phyloP scores from a whole-genome alignment of 2,329 filamentous ascomycete species.

The Didymellaceae sp. region DNA sequence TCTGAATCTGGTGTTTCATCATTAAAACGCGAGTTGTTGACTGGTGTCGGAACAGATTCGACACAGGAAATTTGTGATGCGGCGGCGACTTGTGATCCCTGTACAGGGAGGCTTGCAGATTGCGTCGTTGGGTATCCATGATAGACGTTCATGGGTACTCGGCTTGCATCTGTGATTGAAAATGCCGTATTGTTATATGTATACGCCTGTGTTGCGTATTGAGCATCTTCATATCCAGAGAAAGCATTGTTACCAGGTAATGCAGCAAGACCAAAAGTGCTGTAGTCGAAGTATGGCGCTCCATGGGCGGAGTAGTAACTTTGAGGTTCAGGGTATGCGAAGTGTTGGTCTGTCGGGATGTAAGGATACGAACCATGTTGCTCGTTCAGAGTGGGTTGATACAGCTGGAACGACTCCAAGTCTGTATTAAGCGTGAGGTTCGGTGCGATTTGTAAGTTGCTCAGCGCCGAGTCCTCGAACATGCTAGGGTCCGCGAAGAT shows the following conservation, averaged over 20 bases:
- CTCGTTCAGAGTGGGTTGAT: neutral
- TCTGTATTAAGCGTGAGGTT: neutral
- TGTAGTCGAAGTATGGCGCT: slow-evolving; percentile 5
- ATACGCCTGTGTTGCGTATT: neutral
- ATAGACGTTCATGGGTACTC: neutral
- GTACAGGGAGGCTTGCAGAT: neutral
- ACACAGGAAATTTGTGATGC: too few species aligned
- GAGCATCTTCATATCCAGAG: neutral
- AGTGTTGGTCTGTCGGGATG: neutral
- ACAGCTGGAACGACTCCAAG: neutral
- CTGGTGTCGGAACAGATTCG: too few species aligned
- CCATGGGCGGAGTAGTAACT: slow-evolving; percentile 6
- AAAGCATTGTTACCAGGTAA: neutral
- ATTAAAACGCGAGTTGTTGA: too few species aligned
- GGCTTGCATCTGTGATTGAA: neutral
- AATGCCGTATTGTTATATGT: neutral
- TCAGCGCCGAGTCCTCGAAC: neutral
- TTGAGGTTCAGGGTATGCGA: slow-evolving; percentile 2
- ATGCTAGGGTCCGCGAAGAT: neutral
- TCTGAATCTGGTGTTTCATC: neutral
- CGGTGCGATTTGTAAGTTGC: neutral
- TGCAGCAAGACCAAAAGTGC: neutral
- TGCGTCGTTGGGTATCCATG: neutral
- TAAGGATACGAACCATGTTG: neutral
- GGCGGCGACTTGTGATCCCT: neutral